These are phyloP conservation scores for Diaporthe citriasiana DNA, from an alignment of 2,329 filamentous ascomycete genomes.

Conservation along the genomic window DNA sequence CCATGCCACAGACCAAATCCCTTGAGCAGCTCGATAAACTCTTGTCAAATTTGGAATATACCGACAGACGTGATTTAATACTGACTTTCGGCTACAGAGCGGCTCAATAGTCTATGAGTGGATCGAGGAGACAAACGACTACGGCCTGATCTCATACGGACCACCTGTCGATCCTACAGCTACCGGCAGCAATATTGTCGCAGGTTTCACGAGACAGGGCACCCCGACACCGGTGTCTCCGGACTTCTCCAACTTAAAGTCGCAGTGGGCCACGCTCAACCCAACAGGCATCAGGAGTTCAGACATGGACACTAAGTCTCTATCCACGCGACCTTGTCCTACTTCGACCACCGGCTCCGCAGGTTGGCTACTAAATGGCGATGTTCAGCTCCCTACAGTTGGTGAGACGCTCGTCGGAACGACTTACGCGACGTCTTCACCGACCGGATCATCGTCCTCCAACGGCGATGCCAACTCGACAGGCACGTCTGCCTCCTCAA, in stretches of 20 bases:
- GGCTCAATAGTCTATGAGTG: slow-evolving; percentile 91
- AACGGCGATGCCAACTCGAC: slow-evolving; percentile 43
- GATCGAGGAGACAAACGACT: slow-evolving; percentile 87
- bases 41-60: not conserved
- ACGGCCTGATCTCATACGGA: slow-evolving; percentile 85
- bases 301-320: slow-evolving; percentile 72
- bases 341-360: slow-evolving; percentile 69
- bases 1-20: not conserved
- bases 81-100: slow-evolving; percentile 49
- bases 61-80: too few relatives aligned
- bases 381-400: slow-evolving; percentile 77
- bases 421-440: slow-evolving; percentile 42
- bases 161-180: slow-evolving; percentile 65
- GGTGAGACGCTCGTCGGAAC: slow-evolving; percentile 64
- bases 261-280: slow-evolving; percentile 79
- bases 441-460: slow-evolving; percentile 39
- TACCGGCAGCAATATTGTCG: slow-evolving; percentile 69
- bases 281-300: slow-evolving; percentile 77
- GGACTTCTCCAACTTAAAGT: slow-evolving; percentile 84
- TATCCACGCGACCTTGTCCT: slow-evolving; percentile 79
- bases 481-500: slow-evolving; percentile 47
- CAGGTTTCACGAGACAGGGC: slow-evolving; percentile 78
- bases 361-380: slow-evolving; percentile 81
- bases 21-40: not conserved
- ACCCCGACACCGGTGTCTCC: slow-evolving; percentile 80